These are phyloP conservation scores for Zymoseptoria brevis DNA, from an alignment of 2,329 filamentous ascomycete genomes.

Conservation along the genomic window DNA sequence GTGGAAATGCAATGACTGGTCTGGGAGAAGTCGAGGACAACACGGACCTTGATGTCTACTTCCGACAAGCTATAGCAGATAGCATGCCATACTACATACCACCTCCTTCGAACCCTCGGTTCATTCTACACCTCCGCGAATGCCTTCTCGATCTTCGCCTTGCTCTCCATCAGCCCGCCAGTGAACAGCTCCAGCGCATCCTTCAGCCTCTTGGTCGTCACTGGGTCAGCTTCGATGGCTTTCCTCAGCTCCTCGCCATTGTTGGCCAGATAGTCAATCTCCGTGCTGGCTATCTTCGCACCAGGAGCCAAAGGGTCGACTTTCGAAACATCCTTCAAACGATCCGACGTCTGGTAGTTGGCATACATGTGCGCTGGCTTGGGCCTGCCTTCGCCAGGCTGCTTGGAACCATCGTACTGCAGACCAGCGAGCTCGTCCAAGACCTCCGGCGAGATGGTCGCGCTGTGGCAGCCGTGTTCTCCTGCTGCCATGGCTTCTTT, in stretches of 20 bases:
- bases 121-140: conserved; percentile 3
- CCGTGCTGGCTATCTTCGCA: conserved; percentile 7
- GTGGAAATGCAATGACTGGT: not conserved
- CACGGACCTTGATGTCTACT: not conserved
- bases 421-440: conserved; percentile 31
- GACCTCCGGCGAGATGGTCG: conserved; percentile 51
- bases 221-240: conserved; percentile 13
- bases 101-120: not conserved
- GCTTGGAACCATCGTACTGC: conserved; percentile 12
- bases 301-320: conserved; percentile 10
- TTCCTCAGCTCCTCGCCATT: conserved; percentile 12
- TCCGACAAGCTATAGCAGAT: conserved; percentile 1
- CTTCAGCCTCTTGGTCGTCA: conserved; percentile 13
- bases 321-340: conserved; percentile 12
- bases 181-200: conserved; percentile 15
- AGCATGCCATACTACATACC: conserved; percentile 1
- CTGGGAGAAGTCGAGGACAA: not conserved
- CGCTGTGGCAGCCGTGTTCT: conserved; percentile 44
- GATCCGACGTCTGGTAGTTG: conserved; percentile 9
- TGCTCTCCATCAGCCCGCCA: conserved; percentile 15
- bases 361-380: conserved; percentile 12
- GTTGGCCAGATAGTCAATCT: conserved; percentile 15
- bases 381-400: conserved; percentile 12
- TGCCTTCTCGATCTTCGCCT: conserved; percentile 15
- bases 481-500: conserved; percentile 53